Evolutionary conservation across 192 early-diverging fungal genomes (phyloP), one percentile per base, ranked within the genome.

Genomic region (Backusella mclennaniae): DNA sequence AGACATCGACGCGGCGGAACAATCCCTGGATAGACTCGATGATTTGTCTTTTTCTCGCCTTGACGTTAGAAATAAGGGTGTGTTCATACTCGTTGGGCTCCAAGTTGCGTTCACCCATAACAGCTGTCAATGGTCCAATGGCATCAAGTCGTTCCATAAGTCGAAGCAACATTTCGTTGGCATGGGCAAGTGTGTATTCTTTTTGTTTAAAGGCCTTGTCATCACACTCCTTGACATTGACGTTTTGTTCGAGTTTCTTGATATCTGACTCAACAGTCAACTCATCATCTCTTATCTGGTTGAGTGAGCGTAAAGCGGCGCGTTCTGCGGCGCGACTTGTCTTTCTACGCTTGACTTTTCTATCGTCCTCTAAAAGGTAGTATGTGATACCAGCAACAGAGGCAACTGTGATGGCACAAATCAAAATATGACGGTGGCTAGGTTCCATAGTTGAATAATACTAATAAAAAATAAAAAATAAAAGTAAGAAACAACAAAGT

Each of bases 281-380:
- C 26, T 26, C 41, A 3, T 71, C n/a, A 11, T 71, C 44, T 33
- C 42, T 71, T 4, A 71, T 71, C 19, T 49, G 42, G 23, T 44
- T 36, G 21, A 71, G 42, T 26, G 29, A 41, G 42, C 70, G 70
- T 49, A 71, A 71, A 33, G 70, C 29, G 6, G 41, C 5, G 11
- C 29, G 39, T 44, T 71, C 70, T 9, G 14, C 26, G 0, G 23
- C 26, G 15, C 70, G 70, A 12, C 39, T 41, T 44, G 35, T 29
- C 44, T 71, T 71, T 71, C 70, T 71, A 49, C 70, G 39, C 14
- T 44, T 71, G n/a, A 26, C 70, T 31, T 44, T 44, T 71, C 29
- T 71, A 49, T 71, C 70, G 15, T 71, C 70, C 41, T 71, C 70
- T 31, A 71, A 31, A 19, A 71, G 21, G 33, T 49, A 71, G 21